Evolutionary conservation across 805 yeast genomes (phyloP), one percentile per base, ranked within the genome.

Genomic region (Lachancea cidri): DNA sequence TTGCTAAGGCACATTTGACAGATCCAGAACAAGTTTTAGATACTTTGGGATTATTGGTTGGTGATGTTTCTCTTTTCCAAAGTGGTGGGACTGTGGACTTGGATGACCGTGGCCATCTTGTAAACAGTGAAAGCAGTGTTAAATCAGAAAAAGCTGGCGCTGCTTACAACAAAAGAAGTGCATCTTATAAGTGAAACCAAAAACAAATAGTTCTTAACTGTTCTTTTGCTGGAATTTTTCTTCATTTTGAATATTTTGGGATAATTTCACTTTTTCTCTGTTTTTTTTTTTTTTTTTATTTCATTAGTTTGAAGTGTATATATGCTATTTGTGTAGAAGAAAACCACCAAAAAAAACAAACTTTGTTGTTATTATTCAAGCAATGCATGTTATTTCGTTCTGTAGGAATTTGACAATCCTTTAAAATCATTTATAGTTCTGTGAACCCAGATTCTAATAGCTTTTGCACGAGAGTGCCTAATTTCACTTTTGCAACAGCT

Each of bases 21-120:
- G 93, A 87, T 57, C 95, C 96, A 4, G 67, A 73, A 25, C 91
- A 85, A 55, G 96, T 89, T 2, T 62, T 89, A 43, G 95, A 87
- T 43, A 84, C 94, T 1, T 65, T 89, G 50, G 95, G 94, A 2
- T 68, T 85, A 39, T 67, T 86, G 39, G 74, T 85, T 7, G 95
- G 94, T n/a, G 76, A 77, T 43, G 88, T 83, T 9, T 81, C 89
- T 2, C 52, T 84, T 35, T 83, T 83, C 61, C 89, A 83, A 57
- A 81, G 83, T 48, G 83, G 83, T 3, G 91, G 91, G 27, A 74
- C 83, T 2, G 83, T 84, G 25, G 81, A 78, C 27, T 67, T 84
- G 53, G 91, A 84, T 57, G 85, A 83, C 52, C 70, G 93, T 53
- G 93, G 93, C 11, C 91, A 83, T 60, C 62, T 82, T 19, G 65